Evolutionary conservation across 2,329 filamentous ascomycete genomes (phyloP).

Genomic region (Talaromyces sp.): DNA sequence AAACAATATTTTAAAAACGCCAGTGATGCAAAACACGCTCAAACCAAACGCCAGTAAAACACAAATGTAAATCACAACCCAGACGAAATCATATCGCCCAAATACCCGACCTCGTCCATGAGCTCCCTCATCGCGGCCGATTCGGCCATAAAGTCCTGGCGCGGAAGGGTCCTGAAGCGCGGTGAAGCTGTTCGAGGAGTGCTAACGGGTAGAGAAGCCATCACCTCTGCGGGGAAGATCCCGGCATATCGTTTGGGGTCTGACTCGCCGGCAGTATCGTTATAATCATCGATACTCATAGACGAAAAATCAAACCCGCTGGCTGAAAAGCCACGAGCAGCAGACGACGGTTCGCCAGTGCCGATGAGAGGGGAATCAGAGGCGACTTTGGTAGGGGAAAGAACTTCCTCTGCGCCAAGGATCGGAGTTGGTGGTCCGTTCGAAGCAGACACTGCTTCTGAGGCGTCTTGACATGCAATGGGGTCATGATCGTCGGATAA

Average conservation of each 20-base stretch:
- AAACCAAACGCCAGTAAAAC: neutral
- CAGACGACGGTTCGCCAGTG: conserved; percentile 12
- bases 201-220: conserved; percentile 19
- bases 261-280: conserved; percentile 22
- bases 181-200: conserved; percentile 1
- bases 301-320: conserved; percentile 23
- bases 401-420: conserved; percentile 25
- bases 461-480: neutral
- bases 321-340: conserved; percentile 20
- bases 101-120: conserved; percentile 47
- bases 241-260: conserved; percentile 33
- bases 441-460: conserved; percentile 15
- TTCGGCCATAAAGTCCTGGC: conserved; percentile 9
- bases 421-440: conserved; percentile 33
- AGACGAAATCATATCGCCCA: conserved; percentile 43
- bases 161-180: conserved; percentile 9
- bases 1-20: neutral
- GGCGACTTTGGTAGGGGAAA: conserved; percentile 15
- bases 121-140: conserved; percentile 40
- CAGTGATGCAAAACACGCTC: neutral
- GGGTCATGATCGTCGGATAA: neutral
- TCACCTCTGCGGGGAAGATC: conserved; percentile 26
- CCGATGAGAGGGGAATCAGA: conserved; percentile 6
- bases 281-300: conserved; percentile 26
- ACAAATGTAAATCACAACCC: conserved; percentile 12